A percentile compares a stretch with the other conserved stretches of the same genome.
These are phyloP conservation scores for Fusarium sp. DNA, from an alignment of 2,329 filamentous ascomycete species.

Conservation along the genomic window DNA sequence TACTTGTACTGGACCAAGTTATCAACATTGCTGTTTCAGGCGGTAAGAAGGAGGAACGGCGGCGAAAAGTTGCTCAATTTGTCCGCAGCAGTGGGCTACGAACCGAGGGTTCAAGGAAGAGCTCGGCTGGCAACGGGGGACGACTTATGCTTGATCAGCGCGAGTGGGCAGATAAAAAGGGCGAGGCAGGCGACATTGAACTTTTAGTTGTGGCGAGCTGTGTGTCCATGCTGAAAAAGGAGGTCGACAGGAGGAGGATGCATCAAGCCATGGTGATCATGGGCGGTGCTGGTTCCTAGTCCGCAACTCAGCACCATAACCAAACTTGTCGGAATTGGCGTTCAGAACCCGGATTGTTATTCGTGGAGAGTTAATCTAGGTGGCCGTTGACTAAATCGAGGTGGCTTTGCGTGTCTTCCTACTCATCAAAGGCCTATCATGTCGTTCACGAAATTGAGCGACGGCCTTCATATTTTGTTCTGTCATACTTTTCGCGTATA, in stretches of 20 bases:
- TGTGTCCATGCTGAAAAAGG: constrained; percentile 71
- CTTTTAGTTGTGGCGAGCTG: constrained; percentile 65
- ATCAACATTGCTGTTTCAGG: constrained; percentile 45
- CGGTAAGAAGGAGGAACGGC: constrained; percentile 45
- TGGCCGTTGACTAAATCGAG: constrained; percentile 62
- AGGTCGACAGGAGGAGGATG: constrained; percentile 65
- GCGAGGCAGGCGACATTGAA: constrained; percentile 53
- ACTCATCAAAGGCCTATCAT: constrained; percentile 64
- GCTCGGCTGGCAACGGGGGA: constrained; percentile 61
- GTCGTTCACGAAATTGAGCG: constrained; percentile 57
- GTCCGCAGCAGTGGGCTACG: constrained; percentile 53
- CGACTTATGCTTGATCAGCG: constrained; percentile 56
- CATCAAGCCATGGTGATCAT: constrained; percentile 60
- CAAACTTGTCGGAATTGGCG: constrained; percentile 70
- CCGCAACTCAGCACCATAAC: constrained; percentile 66
- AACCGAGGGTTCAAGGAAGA: constrained; percentile 50
- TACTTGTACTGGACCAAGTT: constrained; percentile 62
- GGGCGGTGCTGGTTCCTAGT: constrained; percentile 46
- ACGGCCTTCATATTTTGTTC: constrained; percentile 53
- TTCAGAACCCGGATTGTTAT: constrained; percentile 61
- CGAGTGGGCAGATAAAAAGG: constrained; percentile 48
- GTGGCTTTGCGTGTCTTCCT: constrained; percentile 63
- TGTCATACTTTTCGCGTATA: constrained; percentile 55
- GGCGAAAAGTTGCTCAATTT: constrained; percentile 53
- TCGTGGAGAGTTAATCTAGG: constrained; percentile 62